A percentile compares a stretch with the other conserved stretches of the same genome.
Evolutionary conservation across 345 rosid genomes (phyloP).

Genomic region (Heritiera fomes): DNA sequence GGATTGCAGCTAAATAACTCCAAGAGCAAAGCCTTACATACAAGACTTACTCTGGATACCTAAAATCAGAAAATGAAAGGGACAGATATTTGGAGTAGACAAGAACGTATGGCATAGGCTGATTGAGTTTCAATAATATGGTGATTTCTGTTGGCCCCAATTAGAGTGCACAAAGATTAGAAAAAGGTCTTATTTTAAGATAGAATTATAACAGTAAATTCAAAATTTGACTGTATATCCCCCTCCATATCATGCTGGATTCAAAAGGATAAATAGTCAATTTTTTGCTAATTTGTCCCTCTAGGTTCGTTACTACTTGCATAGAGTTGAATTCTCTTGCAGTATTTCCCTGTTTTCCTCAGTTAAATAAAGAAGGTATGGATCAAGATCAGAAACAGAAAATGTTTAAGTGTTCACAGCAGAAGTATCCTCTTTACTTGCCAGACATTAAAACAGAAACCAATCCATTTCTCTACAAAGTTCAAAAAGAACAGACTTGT

Average conservation of each 20-base stretch:
- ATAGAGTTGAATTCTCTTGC: neutral
- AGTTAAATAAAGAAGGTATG: neutral
- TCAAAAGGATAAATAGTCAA: neutral
- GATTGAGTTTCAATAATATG: neutral
- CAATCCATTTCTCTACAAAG: neutral
- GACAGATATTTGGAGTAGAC: neutral
- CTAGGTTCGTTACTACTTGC: neutral
- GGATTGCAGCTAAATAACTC: neutral
- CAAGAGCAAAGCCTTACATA: neutral
- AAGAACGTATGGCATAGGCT: neutral
- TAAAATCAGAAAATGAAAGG: neutral
- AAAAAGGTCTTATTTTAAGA: neutral
- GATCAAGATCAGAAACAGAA: neutral
- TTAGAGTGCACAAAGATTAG: neutral
- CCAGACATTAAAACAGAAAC: neutral
- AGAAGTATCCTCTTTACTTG: neutral
- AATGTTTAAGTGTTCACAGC: neutral
- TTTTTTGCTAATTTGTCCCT: neutral
- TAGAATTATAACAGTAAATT: neutral
- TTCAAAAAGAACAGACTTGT: neutral
- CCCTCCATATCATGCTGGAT: neutral
- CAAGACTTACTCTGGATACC: neutral
- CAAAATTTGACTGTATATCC: neutral
- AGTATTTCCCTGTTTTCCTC: neutral
- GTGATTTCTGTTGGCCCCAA: neutral